Base-by-base conservation (phyloP, 345 rosid species). In the Dimocarpus longan region DNA sequence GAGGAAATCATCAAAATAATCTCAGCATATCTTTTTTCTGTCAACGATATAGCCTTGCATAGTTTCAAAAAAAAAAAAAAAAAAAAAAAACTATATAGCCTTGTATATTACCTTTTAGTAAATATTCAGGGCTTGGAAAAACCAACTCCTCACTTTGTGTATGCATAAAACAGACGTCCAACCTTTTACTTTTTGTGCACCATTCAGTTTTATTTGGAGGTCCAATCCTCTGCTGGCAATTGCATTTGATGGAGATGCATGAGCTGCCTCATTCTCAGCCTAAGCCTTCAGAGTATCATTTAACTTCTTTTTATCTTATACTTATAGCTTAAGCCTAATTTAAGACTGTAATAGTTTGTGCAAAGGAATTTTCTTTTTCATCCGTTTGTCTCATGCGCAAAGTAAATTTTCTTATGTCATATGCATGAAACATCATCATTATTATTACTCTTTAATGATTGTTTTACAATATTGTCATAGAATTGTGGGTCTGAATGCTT, bases 181-280 rank as follows among this genome's bases (percentile, higher is more conserved):
- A 60, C 39, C 56, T 37, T 18, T 73, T 73, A 26, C 16, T 46
- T 2, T 46, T 46, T 39, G 10, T 32, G 50, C 7, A 46, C 52
- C 52, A 46, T 46, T 32, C 15, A 18, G 24, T 26, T 56, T 56
- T 39, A 18, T 9, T 13, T 42, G 26, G 10, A 48, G 22, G 52
- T 42, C 26, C 28, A 60, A 7, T 80, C 93, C 98, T 87, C 86
- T 89, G 78, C 88, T 83, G 50, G 72, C 88, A n/a, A 96, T 84
- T 39, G 90, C 89, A 68, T 83, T 83, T 37, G 98, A 87, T 24
- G 95, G 93, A 48, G 97, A 93, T 37, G 89, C 89, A 50, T 94
- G 95, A 82, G 88, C 83, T 77, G 90, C 91, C 84, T 91, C 90
- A 1, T 8, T 22, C 63, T 21, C 86, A 12, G 91, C 88, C 87